Base-by-base conservation (phyloP, 352 stramenopile genomes). In the Phytopythium aichiense region DNA sequence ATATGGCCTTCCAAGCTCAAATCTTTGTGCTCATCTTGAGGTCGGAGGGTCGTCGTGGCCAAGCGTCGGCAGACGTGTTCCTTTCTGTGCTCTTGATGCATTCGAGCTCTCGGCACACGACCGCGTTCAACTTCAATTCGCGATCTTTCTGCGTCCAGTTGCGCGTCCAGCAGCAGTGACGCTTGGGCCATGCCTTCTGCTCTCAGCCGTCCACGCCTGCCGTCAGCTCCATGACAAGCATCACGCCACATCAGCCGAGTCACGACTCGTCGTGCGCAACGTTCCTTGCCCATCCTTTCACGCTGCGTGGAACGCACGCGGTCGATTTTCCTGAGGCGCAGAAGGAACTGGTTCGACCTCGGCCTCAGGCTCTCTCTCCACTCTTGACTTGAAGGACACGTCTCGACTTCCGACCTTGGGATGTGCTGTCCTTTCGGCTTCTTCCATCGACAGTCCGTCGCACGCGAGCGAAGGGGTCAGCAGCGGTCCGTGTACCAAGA, bases 401-500 rank as follows among this genome's bases (percentile, higher is more conserved):
- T 12, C 4, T 31, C 6, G 46, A 57, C 35, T 22, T 58, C 53
- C 53, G 53, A 58, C 53, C 53, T 49, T 58, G 53, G 16, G 3
- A 31, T 20, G 31, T 15, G 7, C 48, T 54, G 48, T 7, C 15
- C 48, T 23, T 38, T n/a, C 20, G 35, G n/a, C 30, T 58, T 58
- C 25, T 58, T 58, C 53, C 53, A 37, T 49, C 53, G 53, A 49
- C 53, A 58, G 53, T 30, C 35, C 1, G 35, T 9, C 20, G 53
- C 35, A 49, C 53, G 33, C 35, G 53, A 58, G 53, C 22, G 31
- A 31, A 49, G 53, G 25, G 52, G 52, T 28, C 52, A 58, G 52
- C 37, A 53, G 31, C 31, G 8, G 25, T 7, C n/a, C 46, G 8
- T n/a, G 52, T 48, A 15, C 52, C 20, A 12, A 42, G 5, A 6